Evolutionary conservation across 2,329 filamentous ascomycete species (phyloP).

Genomic region (Chrysoporthe deuterocubensis): DNA sequence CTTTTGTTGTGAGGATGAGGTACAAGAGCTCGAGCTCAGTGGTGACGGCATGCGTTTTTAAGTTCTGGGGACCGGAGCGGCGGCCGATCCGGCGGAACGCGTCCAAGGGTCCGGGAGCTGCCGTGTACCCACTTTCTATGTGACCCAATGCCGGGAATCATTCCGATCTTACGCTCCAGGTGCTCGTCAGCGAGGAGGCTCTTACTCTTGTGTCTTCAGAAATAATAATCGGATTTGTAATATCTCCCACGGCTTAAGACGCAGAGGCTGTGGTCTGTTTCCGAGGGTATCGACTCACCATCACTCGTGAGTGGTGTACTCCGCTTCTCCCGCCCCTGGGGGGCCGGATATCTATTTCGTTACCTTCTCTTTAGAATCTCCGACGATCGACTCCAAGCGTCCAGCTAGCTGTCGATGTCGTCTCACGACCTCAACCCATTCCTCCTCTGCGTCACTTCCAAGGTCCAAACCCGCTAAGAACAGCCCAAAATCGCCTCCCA

Average conservation of each 20-base stretch:
- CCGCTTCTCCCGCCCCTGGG: background rate
- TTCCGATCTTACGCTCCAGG: constrained; percentile 5
- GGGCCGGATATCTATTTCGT: constrained; percentile 11
- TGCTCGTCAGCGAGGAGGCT: background rate
- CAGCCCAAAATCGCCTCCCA: constrained; percentile 92
- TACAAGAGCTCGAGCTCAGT: background rate
- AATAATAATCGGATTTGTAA: background rate
- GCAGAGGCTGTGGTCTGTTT: too few species aligned
- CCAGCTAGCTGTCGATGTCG: constrained; percentile 86
- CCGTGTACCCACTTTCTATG: background rate
- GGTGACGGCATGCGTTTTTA: constrained; percentile 15
- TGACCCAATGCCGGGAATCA: background rate
- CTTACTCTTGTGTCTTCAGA: background rate
- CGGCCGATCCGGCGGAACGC: constrained; percentile 9
- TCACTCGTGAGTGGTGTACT: background rate
- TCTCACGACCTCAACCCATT: constrained; percentile 90
- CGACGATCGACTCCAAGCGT: constrained; percentile 71
- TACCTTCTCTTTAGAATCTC: constrained; percentile 48
- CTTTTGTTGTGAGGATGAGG: background rate
- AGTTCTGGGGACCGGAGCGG: constrained; percentile 8
- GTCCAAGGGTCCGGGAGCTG: constrained; percentile 5
- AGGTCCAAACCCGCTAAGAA: constrained; percentile 69
- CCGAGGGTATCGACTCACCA: constrained; percentile 1
- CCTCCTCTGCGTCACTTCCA: constrained; percentile 54
- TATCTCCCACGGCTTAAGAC: background rate